Evolutionary conservation across 306 rosid species (phyloP), one percentile per base, ranked within the genome.

Genomic region (Pachyrhizus erosus): DNA sequence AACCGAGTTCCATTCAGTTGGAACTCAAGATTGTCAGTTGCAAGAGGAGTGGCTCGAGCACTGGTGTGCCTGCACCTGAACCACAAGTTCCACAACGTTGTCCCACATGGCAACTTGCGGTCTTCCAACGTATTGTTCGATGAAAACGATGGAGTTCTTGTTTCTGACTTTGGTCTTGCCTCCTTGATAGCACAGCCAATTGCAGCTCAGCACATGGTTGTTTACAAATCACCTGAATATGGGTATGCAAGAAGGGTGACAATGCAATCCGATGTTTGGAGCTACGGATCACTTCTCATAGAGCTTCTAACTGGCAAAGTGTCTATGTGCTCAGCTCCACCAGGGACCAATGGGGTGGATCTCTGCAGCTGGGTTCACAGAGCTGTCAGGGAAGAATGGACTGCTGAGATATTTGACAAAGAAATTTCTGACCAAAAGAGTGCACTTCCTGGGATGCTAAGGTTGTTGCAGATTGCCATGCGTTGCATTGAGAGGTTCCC

Each of bases 381-480:
- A 43, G 99, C 96, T 0, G 92, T 91, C 8, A 84, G 93, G 70
- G 98, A 95, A 73, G 99, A 95, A 54, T 95, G 98, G 99, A 95
- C 97, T 0, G 94, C 94, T 2, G 97, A 95, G 89, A 92, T 93
- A 20, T 93, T 95, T 27, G 96, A 95, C 54, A 52, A 23, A 4
- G 98, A 95, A 64, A 84, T 93, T 39, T 78, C 84, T 0, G 9
- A 17, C 21, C 89, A 77, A 33, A 85, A 88, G 84, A 82, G 43
- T 2, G 91, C 92, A 2, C 52, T 26, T 62, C 89, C 87, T 2
- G 97, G 94, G 60, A 90, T 90, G 99, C 82, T 95, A 39, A 88
- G 90, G 70, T 68, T 93, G 79, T 81, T 95, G 45, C 88, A 90
- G 81, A 88, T 91, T 26, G 97, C 96, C 2, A 80, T 95, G 84